These are phyloP conservation scores for Dryadomyces quercivorus DNA, from an alignment of 2,329 filamentous ascomycete genomes.

Conservation along the genomic window DNA sequence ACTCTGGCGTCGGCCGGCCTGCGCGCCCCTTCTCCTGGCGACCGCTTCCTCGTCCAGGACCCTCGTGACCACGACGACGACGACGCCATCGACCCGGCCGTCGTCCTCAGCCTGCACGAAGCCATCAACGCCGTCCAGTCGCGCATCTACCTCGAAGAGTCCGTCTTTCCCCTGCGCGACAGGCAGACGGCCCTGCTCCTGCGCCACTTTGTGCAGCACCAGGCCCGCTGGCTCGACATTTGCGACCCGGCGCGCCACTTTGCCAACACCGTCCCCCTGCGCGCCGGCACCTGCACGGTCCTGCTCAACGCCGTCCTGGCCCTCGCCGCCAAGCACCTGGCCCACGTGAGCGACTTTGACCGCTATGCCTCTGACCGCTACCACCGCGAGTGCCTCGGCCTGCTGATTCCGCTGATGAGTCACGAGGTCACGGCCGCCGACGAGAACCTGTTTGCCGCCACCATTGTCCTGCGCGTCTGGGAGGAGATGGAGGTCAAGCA, in stretches of 20 bases:
- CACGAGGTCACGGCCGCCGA: constrained; percentile 27
- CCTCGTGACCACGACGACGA: constrained; percentile 1
- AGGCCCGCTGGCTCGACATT: constrained; percentile 29
- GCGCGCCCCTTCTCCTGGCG: constrained; percentile 14
- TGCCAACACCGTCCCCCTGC: constrained; percentile 37
- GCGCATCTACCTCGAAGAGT: constrained; percentile 14
- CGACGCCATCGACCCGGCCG: not conserved
- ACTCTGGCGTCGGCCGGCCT: not conserved
- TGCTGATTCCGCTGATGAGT: constrained; percentile 34
- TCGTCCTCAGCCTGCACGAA: not conserved
- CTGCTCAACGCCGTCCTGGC: constrained; percentile 46
- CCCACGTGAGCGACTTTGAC: constrained; percentile 33
- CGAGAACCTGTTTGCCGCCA: constrained; percentile 40
- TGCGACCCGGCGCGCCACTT: constrained; percentile 34
- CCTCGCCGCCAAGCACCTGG: constrained; percentile 41
- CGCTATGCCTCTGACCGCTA: constrained; percentile 37
- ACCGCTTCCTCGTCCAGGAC: constrained; percentile 18
- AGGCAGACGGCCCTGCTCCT: constrained; percentile 18
- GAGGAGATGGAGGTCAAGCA: constrained; percentile 40
- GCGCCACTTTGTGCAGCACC: constrained; percentile 20
- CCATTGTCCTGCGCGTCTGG: constrained; percentile 42
- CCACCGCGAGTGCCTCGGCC: constrained; percentile 38
- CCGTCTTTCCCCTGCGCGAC: constrained; percentile 18
- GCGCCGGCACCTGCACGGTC: constrained; percentile 35
- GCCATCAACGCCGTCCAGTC: not conserved